These are phyloP conservation scores for Boletus bicolor DNA, from an alignment of 768 basidiomycete genomes.

Conservation along the genomic window DNA sequence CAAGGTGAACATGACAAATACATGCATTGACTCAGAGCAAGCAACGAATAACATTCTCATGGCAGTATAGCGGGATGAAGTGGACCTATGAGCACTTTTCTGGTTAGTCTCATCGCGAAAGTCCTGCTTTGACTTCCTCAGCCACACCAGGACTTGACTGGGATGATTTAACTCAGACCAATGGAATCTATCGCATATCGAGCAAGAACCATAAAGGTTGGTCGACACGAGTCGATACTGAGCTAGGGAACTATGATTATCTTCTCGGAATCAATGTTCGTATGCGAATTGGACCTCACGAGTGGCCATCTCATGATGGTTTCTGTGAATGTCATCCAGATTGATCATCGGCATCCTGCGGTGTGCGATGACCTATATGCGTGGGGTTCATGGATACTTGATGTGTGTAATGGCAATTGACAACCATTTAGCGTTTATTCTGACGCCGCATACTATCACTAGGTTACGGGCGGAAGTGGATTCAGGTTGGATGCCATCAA, in stretches of 20 bases:
- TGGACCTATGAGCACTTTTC: conserved; percentile 83
- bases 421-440: background rate
- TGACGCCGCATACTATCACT: background rate
- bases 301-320: conserved; percentile 1
- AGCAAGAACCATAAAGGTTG: conserved; percentile 69
- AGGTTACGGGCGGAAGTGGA: conserved; percentile 70
- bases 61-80: conserved; percentile 63
- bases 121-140: background rate
- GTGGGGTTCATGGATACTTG: conserved; percentile 80
- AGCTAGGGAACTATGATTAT: conserved; percentile 88
- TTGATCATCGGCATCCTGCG: conserved; percentile 80
- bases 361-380: conserved; percentile 69
- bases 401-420: conserved; percentile 32
- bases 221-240: conserved; percentile 76
- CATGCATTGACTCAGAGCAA: conserved; percentile 1
- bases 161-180: conserved; percentile 64
- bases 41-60: background rate
- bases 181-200: conserved; percentile 70
- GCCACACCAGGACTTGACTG: conserved; percentile 68
- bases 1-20: conserved; percentile 45
- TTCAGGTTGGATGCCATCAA: conserved; percentile 92
- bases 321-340: conserved; percentile 40
- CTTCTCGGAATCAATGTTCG: conserved; percentile 71
- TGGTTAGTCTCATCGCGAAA: conserved; percentile 40
- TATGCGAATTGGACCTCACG: conserved; percentile 3